Evolutionary conservation across 305 asterid species (phyloP).

Genomic region (Solanum hybrid): DNA sequence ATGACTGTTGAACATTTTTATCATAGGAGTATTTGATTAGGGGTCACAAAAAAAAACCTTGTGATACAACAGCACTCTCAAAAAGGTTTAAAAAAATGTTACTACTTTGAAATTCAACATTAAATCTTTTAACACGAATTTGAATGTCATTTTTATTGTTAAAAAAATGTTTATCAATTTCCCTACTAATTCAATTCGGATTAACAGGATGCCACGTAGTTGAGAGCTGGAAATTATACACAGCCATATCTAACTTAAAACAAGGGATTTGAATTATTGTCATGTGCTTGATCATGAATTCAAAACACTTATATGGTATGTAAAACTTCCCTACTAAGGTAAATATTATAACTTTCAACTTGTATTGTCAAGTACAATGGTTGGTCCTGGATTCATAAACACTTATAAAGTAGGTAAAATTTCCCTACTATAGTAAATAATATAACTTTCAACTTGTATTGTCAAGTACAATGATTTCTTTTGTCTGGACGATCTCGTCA

Average conservation of each 20-base stretch:
- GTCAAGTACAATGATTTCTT: neutral
- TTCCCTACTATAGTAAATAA: neutral
- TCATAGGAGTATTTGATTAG: neutral
- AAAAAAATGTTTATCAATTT: neutral
- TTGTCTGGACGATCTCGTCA: neutral
- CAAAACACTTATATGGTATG: neutral
- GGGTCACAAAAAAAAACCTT: neutral
- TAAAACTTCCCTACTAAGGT: neutral
- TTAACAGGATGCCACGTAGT: neutral
- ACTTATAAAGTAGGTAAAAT: neutral
- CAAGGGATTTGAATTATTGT: neutral
- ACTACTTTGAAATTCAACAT: neutral
- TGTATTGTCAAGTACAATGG: neutral
- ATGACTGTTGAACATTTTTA: neutral
- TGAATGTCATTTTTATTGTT: neutral
- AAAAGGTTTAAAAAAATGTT: neutral
- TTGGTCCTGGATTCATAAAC: neutral
- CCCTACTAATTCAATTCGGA: neutral
- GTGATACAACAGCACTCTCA: neutral
- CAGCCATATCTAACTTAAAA: neutral
- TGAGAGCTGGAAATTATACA: neutral
- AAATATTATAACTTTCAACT: neutral
- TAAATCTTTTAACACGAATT: neutral
- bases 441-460: neutral
- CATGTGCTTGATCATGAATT: neutral